phyloP scores from a whole-genome alignment of 208 protist genomes.

The Acanthamoeba castellanii region DNA sequence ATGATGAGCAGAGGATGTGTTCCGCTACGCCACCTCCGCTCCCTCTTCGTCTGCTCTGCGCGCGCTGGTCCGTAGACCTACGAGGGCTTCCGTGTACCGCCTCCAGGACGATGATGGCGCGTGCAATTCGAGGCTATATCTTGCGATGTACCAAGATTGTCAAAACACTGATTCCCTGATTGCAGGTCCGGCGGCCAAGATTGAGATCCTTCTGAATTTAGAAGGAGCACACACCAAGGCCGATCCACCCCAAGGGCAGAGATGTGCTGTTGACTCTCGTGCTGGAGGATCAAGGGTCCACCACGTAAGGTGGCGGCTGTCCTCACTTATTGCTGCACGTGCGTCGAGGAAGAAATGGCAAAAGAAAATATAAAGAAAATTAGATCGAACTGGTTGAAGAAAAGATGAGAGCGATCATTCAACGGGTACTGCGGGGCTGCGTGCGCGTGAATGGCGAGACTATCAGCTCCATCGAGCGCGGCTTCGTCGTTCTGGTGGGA shows the following conservation, averaged over 20 bases:
- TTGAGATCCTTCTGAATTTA: no score
- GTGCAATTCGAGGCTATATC: background rate
- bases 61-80: constrained; percentile 13
- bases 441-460: constrained; percentile 81
- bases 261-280: background rate
- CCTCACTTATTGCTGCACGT: background rate
- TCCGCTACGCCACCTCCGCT: background rate
- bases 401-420: constrained; percentile 84
- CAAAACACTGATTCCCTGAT: no score
- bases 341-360: background rate
- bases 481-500: constrained; percentile 82
- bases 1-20: background rate
- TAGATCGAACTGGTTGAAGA: background rate
- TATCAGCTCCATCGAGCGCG: constrained; percentile 80
- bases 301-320: background rate
- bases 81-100: constrained; percentile 9
- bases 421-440: constrained; percentile 78
- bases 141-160: background rate
- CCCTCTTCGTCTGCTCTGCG: background rate
- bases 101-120: background rate
- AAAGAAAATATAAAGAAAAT: background rate
- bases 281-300: background rate
- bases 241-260: background rate
- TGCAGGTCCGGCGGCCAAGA: no score
- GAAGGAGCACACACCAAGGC: background rate